phyloP scores from a whole-genome alignment of 306 rosid species.

The Castanopsis chinensis region DNA sequence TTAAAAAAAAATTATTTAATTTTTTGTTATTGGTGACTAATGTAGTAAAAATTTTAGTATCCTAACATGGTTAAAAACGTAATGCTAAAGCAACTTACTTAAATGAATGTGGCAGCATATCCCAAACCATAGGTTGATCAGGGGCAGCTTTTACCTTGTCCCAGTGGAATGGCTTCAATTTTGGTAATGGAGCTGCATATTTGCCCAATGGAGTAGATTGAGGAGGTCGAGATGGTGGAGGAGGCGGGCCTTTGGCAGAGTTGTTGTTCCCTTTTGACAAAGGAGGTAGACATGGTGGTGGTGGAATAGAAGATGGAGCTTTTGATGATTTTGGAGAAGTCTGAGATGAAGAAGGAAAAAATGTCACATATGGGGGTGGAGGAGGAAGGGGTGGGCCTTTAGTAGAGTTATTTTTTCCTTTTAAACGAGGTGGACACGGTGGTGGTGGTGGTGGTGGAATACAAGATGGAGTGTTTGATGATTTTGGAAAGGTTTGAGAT shows the following conservation, averaged over 20 bases:
- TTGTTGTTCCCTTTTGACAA: constrained; percentile 26
- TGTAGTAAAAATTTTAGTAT: too few relatives aligned
- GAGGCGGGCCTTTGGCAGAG: constrained; percentile 60
- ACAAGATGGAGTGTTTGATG: constrained; percentile 34
- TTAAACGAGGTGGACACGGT: constrained; percentile 74
- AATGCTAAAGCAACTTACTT: constrained; percentile 57
- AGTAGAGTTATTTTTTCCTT: constrained; percentile 16
- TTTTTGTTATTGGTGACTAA: too few relatives aligned
- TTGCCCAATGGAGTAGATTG: constrained; percentile 64
- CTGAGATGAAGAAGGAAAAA: constrained; percentile 34
- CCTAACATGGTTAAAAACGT: too few relatives aligned
- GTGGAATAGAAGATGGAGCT: constrained; percentile 52
- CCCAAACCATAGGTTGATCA: constrained; percentile 92
- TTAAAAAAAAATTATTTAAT: too few relatives aligned
- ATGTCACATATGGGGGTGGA: constrained; percentile 35
- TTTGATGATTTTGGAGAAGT: constrained; percentile 23
- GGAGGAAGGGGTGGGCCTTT: constrained; percentile 54
- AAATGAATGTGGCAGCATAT: constrained; percentile 84
- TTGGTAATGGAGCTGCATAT: constrained; percentile 75
- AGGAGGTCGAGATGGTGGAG: constrained; percentile 68
- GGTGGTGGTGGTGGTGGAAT: constrained; percentile 57
- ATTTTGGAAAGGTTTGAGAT: constrained; percentile 24
- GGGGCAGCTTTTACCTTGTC: constrained; percentile 98
- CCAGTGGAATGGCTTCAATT: constrained; percentile 98
- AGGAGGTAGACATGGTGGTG: constrained; percentile 88